Conservation (phyloP, 139 green algal genomes). For the Chlamydomonas sphaeroides region DNA sequence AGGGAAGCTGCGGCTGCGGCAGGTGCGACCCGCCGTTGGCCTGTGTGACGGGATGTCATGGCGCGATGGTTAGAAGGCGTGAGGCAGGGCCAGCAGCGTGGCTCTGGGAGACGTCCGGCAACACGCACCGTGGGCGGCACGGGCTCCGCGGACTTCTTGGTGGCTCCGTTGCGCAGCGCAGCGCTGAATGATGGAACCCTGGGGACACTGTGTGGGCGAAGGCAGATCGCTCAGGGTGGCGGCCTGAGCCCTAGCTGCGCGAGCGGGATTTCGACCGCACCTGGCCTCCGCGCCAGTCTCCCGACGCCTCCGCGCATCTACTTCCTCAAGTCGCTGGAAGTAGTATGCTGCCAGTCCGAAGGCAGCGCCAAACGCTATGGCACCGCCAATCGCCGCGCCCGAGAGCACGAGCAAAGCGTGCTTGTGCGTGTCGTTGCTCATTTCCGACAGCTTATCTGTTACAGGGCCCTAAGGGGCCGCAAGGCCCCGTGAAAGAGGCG, state of each 20-base stretch:
- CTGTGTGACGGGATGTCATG: too few species aligned
- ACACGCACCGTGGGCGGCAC: too few species aligned
- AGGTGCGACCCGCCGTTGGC: too few species aligned
- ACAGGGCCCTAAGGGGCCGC: too few species aligned
- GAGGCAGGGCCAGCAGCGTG: too few species aligned
- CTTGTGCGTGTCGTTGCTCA: conserved; percentile 31
- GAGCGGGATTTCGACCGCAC: not conserved
- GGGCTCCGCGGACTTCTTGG: too few species aligned
- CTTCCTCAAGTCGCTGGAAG: conserved; percentile 40
- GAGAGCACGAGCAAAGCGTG: conserved; percentile 47
- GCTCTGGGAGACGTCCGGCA: too few species aligned
- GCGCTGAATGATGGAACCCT: not conserved
- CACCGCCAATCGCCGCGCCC: conserved; percentile 55
- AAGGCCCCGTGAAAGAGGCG: not conserved
- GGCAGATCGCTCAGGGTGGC: not conserved
- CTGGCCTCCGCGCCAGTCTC: not conserved
- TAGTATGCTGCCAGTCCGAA: conserved; percentile 43
- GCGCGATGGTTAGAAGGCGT: too few species aligned
- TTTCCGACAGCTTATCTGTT: too few species aligned
- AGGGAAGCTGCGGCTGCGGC: too few species aligned
- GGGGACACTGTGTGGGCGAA: not conserved
- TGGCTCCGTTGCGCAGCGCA: not conserved
- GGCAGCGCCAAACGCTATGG: conserved; percentile 55
- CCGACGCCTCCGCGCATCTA: not conserved
- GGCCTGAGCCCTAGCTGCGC: too few species aligned